phyloP scores from a whole-genome alignment of 1,139 yeast genomes.

The Yamadazyma buinensis region DNA sequence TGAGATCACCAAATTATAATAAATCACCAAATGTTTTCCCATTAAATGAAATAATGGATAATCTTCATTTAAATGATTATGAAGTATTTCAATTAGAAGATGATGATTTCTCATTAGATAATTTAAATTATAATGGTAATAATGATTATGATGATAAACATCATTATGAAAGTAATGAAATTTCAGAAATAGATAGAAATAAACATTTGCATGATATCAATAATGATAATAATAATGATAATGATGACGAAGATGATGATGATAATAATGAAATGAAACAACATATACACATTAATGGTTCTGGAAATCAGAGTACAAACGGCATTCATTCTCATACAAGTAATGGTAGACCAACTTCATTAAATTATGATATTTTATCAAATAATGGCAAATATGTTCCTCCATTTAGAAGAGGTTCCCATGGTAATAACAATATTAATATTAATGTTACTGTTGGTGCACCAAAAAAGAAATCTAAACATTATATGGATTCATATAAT shows the following conservation, averaged over 20 bases:
- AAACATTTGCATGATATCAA: slow-evolving; percentile 2
- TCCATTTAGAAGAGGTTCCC: slow-evolving; percentile 59
- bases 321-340: slow-evolving; percentile 2
- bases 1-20: slow-evolving; percentile 35
- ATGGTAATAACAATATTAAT: slow-evolving; percentile 8
- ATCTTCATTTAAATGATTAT: slow-evolving; percentile 25
- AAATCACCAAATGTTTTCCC: slow-evolving; percentile 36
- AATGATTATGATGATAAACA: neutral
- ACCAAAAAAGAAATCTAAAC: slow-evolving; percentile 7
- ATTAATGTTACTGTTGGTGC: neutral
- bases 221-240: neutral
- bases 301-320: neutral
- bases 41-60: slow-evolving; percentile 37
- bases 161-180: slow-evolving; percentile 3
- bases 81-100: slow-evolving; percentile 47
- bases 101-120: slow-evolving; percentile 34
- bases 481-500: slow-evolving; percentile 3
- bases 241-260: slow-evolving; percentile 5
- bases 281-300: no score
- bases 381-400: slow-evolving; percentile 62
- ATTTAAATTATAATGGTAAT: slow-evolving; percentile 1
- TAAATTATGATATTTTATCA: slow-evolving; percentile 14
- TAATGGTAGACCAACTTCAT: slow-evolving; percentile 14
- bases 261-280: slow-evolving; percentile 4
- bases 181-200: no score